phyloP scores from a whole-genome alignment of 139 green algal species.

The Chlorella sp. region DNA sequence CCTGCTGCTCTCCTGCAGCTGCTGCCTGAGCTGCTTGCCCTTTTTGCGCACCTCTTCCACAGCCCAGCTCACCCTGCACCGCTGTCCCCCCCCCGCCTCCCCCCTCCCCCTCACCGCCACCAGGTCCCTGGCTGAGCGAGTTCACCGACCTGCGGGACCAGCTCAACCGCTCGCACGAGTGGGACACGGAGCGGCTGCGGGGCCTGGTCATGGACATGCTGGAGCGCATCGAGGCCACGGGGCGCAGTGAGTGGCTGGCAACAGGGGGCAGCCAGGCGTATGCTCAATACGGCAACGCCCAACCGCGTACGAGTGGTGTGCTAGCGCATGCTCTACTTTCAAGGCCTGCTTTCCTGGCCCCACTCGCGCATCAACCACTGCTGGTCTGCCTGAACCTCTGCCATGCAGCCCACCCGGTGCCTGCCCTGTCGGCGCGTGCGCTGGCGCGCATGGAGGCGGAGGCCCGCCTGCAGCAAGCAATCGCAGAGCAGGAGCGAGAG shows the following conservation, averaged over 20 bases:
- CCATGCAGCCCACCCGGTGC: conserved; percentile 48
- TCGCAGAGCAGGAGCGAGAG: conserved; percentile 79
- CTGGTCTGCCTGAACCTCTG: too few relatives aligned
- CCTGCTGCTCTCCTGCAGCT: too few relatives aligned
- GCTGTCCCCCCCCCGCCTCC: neutral
- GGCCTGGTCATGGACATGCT: conserved; percentile 59
- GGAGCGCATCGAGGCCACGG: conserved; percentile 51
- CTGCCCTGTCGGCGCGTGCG: conserved; percentile 50
- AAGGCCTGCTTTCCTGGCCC: too few relatives aligned
- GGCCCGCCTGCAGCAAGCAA: conserved; percentile 48
- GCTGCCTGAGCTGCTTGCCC: too few relatives aligned
- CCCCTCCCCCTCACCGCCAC: neutral
- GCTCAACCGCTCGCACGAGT: conserved; percentile 55
- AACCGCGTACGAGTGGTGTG: too few relatives aligned
- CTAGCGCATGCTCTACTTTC: too few relatives aligned
- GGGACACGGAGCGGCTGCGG: conserved; percentile 32
- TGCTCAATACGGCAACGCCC: too few relatives aligned
- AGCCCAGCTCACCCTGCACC: neutral
- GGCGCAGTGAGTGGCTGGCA: conserved; percentile 29
- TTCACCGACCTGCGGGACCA: conserved; percentile 85
- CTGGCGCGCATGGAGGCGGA: conserved; percentile 52
- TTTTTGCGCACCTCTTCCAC: too few relatives aligned
- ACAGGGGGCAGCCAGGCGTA: neutral
- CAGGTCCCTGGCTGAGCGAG: conserved; percentile 83
- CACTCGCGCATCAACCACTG: too few relatives aligned